Conservation (phyloP, 352 stramenopile species). For the Phytophthora pini region DNA sequence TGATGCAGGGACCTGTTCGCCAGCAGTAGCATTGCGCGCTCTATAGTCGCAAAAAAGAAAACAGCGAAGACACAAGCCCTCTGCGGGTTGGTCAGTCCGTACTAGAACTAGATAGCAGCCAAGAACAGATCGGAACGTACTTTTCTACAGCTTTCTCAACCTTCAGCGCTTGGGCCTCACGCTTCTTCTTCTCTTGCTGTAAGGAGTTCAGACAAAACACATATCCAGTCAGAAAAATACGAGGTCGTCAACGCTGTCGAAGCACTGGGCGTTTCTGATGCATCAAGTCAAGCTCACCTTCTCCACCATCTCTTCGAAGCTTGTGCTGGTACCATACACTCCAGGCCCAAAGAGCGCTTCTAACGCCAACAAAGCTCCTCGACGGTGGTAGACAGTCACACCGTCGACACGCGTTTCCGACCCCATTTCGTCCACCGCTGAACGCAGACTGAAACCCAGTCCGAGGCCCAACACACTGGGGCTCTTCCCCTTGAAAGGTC, state of each 20-base stretch:
- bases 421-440: conserved; percentile 82
- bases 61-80: conserved; percentile 17
- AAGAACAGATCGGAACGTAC: conserved; percentile 12
- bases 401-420: conserved; percentile 77
- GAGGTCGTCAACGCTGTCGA: background rate
- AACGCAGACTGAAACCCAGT: conserved; percentile 80
- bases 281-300: conserved; percentile 48
- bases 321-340: conserved; percentile 65
- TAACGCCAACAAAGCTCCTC: conserved; percentile 75
- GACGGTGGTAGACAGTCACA: conserved; percentile 87
- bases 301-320: conserved; percentile 88
- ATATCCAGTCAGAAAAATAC: conserved; percentile 16
- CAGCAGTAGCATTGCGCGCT: background rate
- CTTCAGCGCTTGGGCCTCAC: conserved; percentile 34
- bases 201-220: conserved; percentile 15
- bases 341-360: conserved; percentile 65
- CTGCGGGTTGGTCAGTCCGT: conserved; percentile 31
- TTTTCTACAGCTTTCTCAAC: conserved; percentile 32
- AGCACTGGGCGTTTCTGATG: conserved; percentile 14
- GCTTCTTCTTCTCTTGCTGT: conserved; percentile 55
- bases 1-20: conserved; percentile 12
- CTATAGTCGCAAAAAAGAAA: conserved; percentile 37
- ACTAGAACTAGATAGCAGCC: conserved; percentile 4
- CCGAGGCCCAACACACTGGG: conserved; percentile 70
- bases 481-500: conserved; percentile 20